Percentiles rank a stretch among this genome's conserved stretches.
Evolutionary conservation across 129 eudicot genomes (phyloP).

Genomic region (Lonicera japonica): DNA sequence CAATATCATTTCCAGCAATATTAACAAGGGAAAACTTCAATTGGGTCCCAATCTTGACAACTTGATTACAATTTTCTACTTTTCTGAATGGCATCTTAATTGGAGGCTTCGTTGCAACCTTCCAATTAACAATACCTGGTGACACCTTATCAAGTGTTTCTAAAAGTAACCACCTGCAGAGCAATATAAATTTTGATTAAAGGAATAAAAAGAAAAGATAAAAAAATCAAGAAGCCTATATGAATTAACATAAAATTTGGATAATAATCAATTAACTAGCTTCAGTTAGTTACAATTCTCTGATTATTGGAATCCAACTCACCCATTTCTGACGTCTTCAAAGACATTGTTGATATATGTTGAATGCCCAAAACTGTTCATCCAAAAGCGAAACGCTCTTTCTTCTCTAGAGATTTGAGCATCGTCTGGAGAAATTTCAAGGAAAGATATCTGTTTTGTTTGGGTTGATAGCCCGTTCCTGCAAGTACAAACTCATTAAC

Average conservation of each 20-base stretch:
- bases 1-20: constrained; percentile 94
- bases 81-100: constrained; percentile 93
- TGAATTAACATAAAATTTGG: neutral
- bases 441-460: constrained; percentile 75
- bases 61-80: constrained; percentile 97
- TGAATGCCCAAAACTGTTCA: constrained; percentile 83
- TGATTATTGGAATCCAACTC: constrained; percentile 18
- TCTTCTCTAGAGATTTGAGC: constrained; percentile 80
- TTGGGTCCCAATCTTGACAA: constrained; percentile 82
- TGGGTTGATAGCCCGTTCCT: constrained; percentile 95
- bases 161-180: constrained; percentile 79
- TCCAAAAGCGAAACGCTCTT: constrained; percentile 89
- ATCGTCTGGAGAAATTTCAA: constrained; percentile 78
- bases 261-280: neutral
- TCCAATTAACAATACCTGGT: constrained; percentile 97
- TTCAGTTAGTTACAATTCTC: neutral
- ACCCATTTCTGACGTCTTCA: constrained; percentile 97
- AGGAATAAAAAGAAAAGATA: neutral
- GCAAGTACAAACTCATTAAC: constrained; percentile 2
- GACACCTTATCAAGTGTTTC: constrained; percentile 95
- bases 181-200: constrained; percentile 11
- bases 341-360: constrained; percentile 78
- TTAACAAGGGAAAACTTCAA: constrained; percentile 93
- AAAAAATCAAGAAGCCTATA: neutral
- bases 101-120: constrained; percentile 85